Evolutionary conservation across 371 early-diverging fungal species (phyloP).

Genomic region (Rhizopus sp.): DNA sequence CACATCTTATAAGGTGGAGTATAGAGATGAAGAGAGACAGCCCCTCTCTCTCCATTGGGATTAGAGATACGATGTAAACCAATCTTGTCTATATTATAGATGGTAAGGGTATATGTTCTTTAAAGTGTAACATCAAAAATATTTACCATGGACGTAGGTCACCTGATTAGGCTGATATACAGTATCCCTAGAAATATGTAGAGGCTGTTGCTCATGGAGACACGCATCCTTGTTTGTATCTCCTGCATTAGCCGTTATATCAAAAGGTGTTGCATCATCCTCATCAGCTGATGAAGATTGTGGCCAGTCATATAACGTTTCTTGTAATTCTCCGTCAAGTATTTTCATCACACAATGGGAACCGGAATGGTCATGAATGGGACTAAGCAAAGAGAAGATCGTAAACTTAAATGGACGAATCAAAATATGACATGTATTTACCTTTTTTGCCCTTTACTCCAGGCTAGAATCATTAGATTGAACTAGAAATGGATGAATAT

Average conservation of each 20-base stretch:
- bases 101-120: slow-evolving; percentile 1
- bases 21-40: slow-evolving; percentile 92
- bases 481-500: slow-evolving; percentile 45
- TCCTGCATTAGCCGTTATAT: slow-evolving; percentile 2
- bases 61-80: slow-evolving; percentile 90
- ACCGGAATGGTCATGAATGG: slow-evolving; percentile 93
- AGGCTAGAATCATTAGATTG: slow-evolving; percentile 90
- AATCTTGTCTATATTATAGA: slow-evolving; percentile 61
- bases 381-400: slow-evolving; percentile 48
- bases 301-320: slow-evolving; percentile 84
- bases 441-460: slow-evolving; percentile 81
- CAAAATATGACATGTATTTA: slow-evolving; percentile 25
- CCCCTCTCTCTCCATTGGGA: slow-evolving; percentile 55
- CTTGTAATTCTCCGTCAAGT: slow-evolving; percentile 81
- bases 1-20: slow-evolving; percentile 88
- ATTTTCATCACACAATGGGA: slow-evolving; percentile 96
- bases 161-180: slow-evolving; percentile 65
- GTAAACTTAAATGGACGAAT: neutral
- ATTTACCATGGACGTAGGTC: slow-evolving; percentile 85
- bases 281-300: slow-evolving; percentile 25
- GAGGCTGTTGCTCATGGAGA: slow-evolving; percentile 14
- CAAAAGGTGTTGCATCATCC: slow-evolving; percentile 25
- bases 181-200: slow-evolving; percentile 36
- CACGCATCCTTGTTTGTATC: neutral
- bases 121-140: slow-evolving; percentile 11